Conservation (phyloP, 306 rosid species). For the Prunus dulcis region DNA sequence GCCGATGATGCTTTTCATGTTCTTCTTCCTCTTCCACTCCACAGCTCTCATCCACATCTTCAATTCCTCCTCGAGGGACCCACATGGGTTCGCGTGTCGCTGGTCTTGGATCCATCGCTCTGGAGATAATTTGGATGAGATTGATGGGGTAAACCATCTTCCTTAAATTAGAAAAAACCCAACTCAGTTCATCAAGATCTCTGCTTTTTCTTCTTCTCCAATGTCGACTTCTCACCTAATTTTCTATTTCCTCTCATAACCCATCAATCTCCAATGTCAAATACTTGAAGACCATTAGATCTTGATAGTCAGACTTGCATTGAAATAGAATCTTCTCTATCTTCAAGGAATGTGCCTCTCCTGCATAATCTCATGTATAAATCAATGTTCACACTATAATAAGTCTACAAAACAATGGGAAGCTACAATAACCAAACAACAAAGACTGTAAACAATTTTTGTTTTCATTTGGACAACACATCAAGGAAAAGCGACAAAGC, state of each 20-base stretch:
- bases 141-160: no score
- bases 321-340: constrained; percentile 80
- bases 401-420: background rate
- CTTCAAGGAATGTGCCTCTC: constrained; percentile 99
- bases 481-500: background rate
- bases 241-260: no score
- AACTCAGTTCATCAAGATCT: no score
- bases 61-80: constrained; percentile 34
- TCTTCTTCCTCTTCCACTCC: constrained; percentile 96
- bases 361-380: constrained; percentile 30
- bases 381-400: constrained; percentile 1
- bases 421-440: background rate
- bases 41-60: constrained; percentile 72
- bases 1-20: constrained; percentile 59
- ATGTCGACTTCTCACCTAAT: no score
- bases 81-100: constrained; percentile 34
- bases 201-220: no score
- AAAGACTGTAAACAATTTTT: background rate
- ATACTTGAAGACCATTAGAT: constrained; percentile 94
- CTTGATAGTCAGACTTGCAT: constrained; percentile 89
- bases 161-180: no score
- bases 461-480: background rate
- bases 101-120: constrained; percentile 72
- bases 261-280: background rate
- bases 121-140: constrained; percentile 57